Evolutionary conservation across 2,329 filamentous ascomycete species (phyloP).

Genomic region (Epichloe typhina): DNA sequence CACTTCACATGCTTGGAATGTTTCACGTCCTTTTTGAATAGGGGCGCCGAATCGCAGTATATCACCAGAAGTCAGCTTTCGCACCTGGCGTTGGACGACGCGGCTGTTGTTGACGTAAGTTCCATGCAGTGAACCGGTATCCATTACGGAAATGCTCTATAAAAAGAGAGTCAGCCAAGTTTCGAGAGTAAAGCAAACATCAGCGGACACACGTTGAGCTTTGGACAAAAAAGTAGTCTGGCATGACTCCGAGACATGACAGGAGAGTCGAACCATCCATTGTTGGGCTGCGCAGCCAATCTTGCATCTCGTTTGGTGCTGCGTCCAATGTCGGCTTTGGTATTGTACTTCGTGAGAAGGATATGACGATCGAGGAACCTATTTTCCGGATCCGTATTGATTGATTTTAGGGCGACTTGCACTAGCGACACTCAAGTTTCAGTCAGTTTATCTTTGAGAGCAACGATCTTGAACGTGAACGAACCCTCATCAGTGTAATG

Average conservation of each 20-base stretch:
- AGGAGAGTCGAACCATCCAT: constrained; percentile 57
- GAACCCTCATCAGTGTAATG: constrained; percentile 6
- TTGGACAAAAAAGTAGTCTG: constrained; percentile 31
- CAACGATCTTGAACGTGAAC: background rate
- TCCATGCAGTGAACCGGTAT: constrained; percentile 39
- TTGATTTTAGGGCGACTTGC: constrained; percentile 17
- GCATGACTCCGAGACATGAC: constrained; percentile 62
- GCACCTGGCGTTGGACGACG: constrained; percentile 9
- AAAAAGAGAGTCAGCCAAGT: constrained; percentile 9
- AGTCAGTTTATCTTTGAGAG: background rate
- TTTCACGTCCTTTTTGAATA: constrained; percentile 20
- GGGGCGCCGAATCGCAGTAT: constrained; percentile 22
- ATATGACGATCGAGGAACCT: constrained; percentile 17
- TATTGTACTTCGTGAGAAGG: constrained; percentile 18
- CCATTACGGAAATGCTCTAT: constrained; percentile 32
- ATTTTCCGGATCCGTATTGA: constrained; percentile 10
- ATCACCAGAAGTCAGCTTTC: constrained; percentile 17
- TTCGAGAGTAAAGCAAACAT: background rate
- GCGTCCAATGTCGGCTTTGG: constrained; percentile 26
- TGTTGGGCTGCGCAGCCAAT: constrained; percentile 29
- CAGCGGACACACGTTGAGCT: constrained; percentile 26
- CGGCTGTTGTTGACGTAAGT: constrained; percentile 29
- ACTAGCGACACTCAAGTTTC: constrained; percentile 10
- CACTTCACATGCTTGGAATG: constrained; percentile 26
- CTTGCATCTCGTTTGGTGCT: constrained; percentile 27